phyloP scores from a whole-genome alignment of 2,329 filamentous ascomycete species.

The Cladophialophora bantiana region DNA sequence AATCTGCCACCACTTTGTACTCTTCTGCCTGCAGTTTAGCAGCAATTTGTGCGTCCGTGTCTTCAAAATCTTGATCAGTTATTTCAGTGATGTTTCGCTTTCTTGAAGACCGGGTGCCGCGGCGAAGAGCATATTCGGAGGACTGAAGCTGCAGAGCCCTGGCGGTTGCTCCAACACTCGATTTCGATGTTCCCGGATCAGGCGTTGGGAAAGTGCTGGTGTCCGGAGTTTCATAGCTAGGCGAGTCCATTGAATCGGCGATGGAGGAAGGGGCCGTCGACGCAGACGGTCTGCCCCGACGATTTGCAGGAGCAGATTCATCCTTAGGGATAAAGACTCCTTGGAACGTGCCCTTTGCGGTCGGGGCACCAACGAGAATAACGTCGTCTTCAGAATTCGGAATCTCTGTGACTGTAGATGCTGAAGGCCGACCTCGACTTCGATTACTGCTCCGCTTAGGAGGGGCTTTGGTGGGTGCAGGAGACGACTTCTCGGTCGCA shows the following conservation, averaged over 20 bases:
- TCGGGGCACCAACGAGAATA: conserved; percentile 20
- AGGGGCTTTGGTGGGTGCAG: conserved; percentile 18
- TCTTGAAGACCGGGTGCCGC: conserved; percentile 37
- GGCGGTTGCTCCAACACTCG: conserved; percentile 51
- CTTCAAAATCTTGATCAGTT: conserved; percentile 45
- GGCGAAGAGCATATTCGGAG: conserved; percentile 58
- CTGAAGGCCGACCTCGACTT: conserved; percentile 17
- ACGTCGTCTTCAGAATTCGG: conserved; percentile 37
- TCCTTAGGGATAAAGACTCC: conserved; percentile 32
- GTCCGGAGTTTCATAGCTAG: conserved; percentile 66
- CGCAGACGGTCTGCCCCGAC: conserved; percentile 35
- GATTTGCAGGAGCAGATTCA: conserved; percentile 10
- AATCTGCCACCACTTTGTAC: conserved; percentile 46
- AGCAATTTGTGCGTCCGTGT: conserved; percentile 61
- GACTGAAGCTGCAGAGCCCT: conserved; percentile 56
- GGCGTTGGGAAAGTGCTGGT: conserved; percentile 67
- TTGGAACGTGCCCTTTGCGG: conserved; percentile 30
- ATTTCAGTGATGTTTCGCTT: conserved; percentile 55
- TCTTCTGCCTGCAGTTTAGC: conserved; percentile 64
- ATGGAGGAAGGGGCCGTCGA: conserved; percentile 51
- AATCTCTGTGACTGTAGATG: conserved; percentile 32
- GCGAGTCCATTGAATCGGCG: conserved; percentile 50
- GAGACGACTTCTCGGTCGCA: conserved; percentile 33
- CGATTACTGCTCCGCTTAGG: conserved; percentile 24
- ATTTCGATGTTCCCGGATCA: conserved; percentile 38